These are phyloP conservation scores for Avena eriantha DNA, from an alignment of 176 grass and related monocot species.

Conservation along the genomic window DNA sequence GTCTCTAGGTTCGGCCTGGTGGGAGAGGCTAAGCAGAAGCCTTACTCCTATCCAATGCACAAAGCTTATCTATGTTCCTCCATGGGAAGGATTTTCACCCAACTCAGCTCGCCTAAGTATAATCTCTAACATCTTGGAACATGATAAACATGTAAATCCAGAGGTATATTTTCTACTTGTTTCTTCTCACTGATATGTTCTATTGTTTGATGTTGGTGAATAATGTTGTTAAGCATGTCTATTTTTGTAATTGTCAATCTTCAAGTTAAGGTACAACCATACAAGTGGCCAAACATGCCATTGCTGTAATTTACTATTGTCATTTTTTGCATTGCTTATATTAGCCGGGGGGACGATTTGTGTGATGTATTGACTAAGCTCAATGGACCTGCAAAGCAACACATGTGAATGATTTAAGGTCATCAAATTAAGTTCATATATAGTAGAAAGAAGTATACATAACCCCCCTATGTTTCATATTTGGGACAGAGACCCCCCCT, in stretches of 20 bases:
- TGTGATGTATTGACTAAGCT: not conserved
- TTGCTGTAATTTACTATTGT: constrained; percentile 5
- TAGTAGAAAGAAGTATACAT: too few relatives aligned
- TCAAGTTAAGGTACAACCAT: not conserved
- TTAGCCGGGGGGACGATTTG: not conserved
- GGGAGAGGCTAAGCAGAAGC: constrained; percentile 96
- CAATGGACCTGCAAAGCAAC: constrained; percentile 9
- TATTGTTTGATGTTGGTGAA: constrained; percentile 17
- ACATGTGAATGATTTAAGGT: not conserved
- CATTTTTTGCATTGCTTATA: not conserved
- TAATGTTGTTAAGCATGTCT: constrained; percentile 28
- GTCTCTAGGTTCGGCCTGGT: constrained; percentile 93
- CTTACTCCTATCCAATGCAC: constrained; percentile 90
- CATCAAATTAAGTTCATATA: not conserved
- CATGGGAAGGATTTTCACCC: constrained; percentile 96
- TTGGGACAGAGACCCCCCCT: too few relatives aligned
- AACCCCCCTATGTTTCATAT: too few relatives aligned
- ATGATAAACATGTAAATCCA: constrained; percentile 64
- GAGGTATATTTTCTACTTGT: constrained; percentile 56
- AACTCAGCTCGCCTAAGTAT: constrained; percentile 91
- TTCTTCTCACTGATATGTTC: constrained; percentile 3
- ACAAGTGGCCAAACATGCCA: not conserved
- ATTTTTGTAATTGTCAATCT: constrained; percentile 15
- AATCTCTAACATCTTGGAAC: constrained; percentile 68
- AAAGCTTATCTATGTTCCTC: constrained; percentile 97